phyloP scores from a whole-genome alignment of 352 stramenopile species.

The Phytophthora hibernalis region DNA sequence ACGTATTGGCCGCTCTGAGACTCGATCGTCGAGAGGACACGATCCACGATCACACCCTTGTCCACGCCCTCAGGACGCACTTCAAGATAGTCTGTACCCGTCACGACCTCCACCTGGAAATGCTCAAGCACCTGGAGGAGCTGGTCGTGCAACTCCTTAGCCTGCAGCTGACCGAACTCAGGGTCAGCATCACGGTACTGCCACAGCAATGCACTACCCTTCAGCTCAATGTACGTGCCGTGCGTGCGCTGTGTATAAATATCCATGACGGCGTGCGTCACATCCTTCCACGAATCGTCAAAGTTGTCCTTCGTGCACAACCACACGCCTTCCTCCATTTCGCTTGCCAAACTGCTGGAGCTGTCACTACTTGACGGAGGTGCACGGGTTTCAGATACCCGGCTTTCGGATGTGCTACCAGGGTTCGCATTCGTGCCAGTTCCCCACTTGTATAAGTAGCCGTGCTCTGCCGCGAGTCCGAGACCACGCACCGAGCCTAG shows the following conservation, averaged over 20 bases:
- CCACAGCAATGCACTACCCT: conserved; percentile 98
- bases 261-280: conserved; percentile 98
- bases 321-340: conserved; percentile 70
- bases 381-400: conserved; percentile 30
- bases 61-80: conserved; percentile 98
- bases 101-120: conserved; percentile 96
- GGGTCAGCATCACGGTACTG: conserved; percentile 99
- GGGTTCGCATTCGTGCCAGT: conserved; percentile 33
- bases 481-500: conserved; percentile 95
- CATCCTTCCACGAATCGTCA: conserved; percentile 97
- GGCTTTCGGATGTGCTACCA: conserved; percentile 48
- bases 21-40: conserved; percentile 94
- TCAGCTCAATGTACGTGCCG: conserved; percentile 99
- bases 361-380: conserved; percentile 24
- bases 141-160: conserved; percentile 98
- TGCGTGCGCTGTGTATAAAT: conserved; percentile 99
- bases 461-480: conserved; percentile 97
- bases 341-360: conserved; percentile 35
- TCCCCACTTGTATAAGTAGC: conserved; percentile 98
- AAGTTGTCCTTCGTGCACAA: conserved; percentile 91
- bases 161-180: conserved; percentile 99
- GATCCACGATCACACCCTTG: conserved; percentile 98
- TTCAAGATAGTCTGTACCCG: conserved; percentile 89
- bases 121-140: conserved; percentile 95
- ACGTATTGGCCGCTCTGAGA: conserved; percentile 77